Percentiles rank a stretch among this genome's conserved stretches.
Evolutionary conservation across 192 early-diverging fungal genomes (phyloP).

Genomic region (Cetraspora pellucida): DNA sequence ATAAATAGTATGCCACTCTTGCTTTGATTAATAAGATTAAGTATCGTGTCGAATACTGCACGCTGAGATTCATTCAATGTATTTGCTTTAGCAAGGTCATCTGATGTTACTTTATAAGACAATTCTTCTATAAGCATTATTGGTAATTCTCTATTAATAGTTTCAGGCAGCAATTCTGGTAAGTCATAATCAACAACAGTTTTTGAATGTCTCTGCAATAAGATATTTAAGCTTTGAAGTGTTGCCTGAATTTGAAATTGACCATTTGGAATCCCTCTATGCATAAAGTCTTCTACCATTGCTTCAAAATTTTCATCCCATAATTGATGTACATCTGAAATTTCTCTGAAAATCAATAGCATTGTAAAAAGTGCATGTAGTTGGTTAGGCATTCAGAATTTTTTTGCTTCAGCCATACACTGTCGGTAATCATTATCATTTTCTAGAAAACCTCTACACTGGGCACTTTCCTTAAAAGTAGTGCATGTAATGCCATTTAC

Average conservation of each 20-base stretch:
- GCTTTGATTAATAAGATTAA: background rate
- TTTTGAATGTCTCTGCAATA: too few species aligned
- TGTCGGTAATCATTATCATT: constrained; percentile 34
- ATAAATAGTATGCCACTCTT: constrained; percentile 33
- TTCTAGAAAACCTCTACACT: constrained; percentile 30
- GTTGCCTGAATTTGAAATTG: too few species aligned
- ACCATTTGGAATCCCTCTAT: background rate
- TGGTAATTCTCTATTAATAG: background rate
- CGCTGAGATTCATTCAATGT: constrained; percentile 18
- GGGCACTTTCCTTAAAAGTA: constrained; percentile 33
- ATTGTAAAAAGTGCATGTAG: constrained; percentile 30
- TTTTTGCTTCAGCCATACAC: constrained; percentile 29
- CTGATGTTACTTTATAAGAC: background rate
- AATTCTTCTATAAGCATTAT: background rate
- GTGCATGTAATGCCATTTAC: background rate
- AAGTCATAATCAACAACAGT: too few species aligned
- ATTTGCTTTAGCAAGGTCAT: background rate
- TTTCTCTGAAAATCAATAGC: background rate
- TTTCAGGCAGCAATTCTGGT: background rate
- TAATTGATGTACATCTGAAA: background rate
- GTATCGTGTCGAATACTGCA: background rate
- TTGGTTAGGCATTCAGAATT: constrained; percentile 5
- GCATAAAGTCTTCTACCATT: constrained; percentile 24
- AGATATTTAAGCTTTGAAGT: too few species aligned
- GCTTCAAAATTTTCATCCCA: background rate